Conservation (phyloP, 2,329 filamentous ascomycete genomes). For the Ambrosiella cleistominuta region DNA sequence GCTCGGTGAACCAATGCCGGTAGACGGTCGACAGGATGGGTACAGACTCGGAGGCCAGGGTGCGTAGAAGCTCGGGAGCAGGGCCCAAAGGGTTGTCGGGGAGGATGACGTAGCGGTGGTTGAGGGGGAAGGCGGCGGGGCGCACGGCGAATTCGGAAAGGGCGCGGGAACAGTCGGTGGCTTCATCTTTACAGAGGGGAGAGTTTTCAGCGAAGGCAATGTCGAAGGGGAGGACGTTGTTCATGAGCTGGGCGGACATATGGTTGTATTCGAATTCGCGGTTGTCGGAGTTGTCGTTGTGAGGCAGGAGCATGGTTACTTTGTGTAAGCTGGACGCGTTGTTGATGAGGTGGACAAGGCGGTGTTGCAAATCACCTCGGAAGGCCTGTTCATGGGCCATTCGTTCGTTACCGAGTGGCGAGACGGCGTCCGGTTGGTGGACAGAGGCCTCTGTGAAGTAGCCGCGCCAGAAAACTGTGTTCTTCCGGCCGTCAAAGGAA, state of each 20-base stretch:
- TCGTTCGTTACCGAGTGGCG: conserved; percentile 27
- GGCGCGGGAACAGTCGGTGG: conserved; percentile 29
- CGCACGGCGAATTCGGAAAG: conserved; percentile 28
- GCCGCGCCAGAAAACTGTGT: conserved; percentile 58
- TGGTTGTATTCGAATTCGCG: conserved; percentile 12
- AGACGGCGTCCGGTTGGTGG: neutral
- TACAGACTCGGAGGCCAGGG: conserved; percentile 47
- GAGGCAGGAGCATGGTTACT: conserved; percentile 39
- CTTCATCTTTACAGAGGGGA: conserved; percentile 4
- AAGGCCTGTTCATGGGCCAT: conserved; percentile 33
- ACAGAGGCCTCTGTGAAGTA: conserved; percentile 7
- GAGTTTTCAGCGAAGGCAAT: conserved; percentile 4
- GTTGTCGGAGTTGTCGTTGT: conserved; percentile 20
- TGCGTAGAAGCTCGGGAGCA: conserved; percentile 35
- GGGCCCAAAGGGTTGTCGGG: conserved; percentile 55
- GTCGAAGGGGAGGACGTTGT: conserved; percentile 30
- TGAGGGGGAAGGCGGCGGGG: conserved; percentile 1
- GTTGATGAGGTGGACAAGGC: conserved; percentile 52
- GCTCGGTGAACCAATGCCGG: conserved; percentile 61
- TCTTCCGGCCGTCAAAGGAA: conserved; percentile 42
- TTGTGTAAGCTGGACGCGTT: conserved; percentile 35
- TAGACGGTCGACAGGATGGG: conserved; percentile 59
- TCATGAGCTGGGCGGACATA: neutral
- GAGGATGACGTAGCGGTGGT: conserved; percentile 52
- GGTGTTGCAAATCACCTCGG: conserved; percentile 51